phyloP scores from a whole-genome alignment of 106 monocot species.

The Phalaenopsis aphrodite region DNA sequence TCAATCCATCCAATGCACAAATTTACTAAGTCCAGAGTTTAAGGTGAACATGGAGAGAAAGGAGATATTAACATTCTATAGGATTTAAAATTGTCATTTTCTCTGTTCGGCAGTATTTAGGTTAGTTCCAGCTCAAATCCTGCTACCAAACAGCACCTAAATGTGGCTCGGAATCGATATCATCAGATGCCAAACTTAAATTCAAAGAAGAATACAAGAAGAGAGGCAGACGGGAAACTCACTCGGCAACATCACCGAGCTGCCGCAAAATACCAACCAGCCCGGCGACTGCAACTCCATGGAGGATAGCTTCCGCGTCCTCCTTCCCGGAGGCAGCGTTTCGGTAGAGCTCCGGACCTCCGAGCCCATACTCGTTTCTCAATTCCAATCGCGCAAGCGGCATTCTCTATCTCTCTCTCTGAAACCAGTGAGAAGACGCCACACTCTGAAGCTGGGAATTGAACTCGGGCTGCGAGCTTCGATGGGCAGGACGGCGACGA shows the following conservation, averaged over 20 bases:
- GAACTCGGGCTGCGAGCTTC: neutral
- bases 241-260: slow-evolving; percentile 84
- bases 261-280: slow-evolving; percentile 77
- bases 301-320: slow-evolving; percentile 59
- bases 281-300: slow-evolving; percentile 72
- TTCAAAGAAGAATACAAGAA: neutral
- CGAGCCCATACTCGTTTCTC: slow-evolving; percentile 49
- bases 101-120: too few species aligned
- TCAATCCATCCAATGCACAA: too few species aligned
- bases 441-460: neutral
- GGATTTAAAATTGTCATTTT: too few species aligned
- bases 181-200: neutral
- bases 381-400: slow-evolving; percentile 39
- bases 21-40: too few species aligned
- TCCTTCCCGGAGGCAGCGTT: slow-evolving; percentile 18
- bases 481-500: neutral
- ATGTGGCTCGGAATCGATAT: neutral
- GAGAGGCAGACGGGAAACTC: slow-evolving; percentile 14
- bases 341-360: slow-evolving; percentile 35
- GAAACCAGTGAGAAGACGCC: neutral
- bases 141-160: neutral
- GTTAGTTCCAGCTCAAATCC: too few species aligned
- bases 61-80: too few species aligned
- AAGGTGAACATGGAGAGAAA: too few species aligned
- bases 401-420: slow-evolving; percentile 16